phyloP scores from a whole-genome alignment of 805 yeast species.

The Priceomyces medius region DNA sequence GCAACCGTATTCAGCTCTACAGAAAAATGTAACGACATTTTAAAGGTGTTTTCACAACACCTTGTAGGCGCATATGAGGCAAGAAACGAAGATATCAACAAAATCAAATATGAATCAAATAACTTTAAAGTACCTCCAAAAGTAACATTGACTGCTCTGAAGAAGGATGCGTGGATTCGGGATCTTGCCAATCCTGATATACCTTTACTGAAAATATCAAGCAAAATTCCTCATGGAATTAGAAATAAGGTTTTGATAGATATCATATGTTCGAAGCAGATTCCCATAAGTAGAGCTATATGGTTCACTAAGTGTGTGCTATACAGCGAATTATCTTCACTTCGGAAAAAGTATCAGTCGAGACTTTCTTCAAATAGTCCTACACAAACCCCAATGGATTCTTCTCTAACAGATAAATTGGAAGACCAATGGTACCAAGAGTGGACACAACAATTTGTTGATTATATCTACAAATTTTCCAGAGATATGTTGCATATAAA shows the following conservation, averaged over 20 bases:
- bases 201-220: slow-evolving; percentile 65
- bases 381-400: slow-evolving; percentile 6
- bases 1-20: slow-evolving; percentile 40
- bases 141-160: slow-evolving; percentile 85
- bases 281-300: slow-evolving; percentile 79
- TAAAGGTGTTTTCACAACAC: slow-evolving; percentile 38
- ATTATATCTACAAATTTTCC: slow-evolving; percentile 53
- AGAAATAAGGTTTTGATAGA: slow-evolving; percentile 72
- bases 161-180: slow-evolving; percentile 79
- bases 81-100: slow-evolving; percentile 41
- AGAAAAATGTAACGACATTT: slow-evolving; percentile 32
- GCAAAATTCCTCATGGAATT: slow-evolving; percentile 89
- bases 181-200: slow-evolving; percentile 70
- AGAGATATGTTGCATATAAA: slow-evolving; percentile 32
- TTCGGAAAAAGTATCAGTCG: slow-evolving; percentile 30
- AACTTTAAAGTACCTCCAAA: slow-evolving; percentile 78
- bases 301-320: slow-evolving; percentile 92
- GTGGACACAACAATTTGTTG: slow-evolving; percentile 85
- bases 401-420: slow-evolving; percentile 19
- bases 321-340: slow-evolving; percentile 58
- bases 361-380: slow-evolving; percentile 11
- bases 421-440: slow-evolving; percentile 72
- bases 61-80: slow-evolving; percentile 36
- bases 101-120: slow-evolving; percentile 32
- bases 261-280: slow-evolving; percentile 60